phyloP scores from a whole-genome alignment of 108 stramenopile genomes.

The Hondaea fermentalgiana region DNA sequence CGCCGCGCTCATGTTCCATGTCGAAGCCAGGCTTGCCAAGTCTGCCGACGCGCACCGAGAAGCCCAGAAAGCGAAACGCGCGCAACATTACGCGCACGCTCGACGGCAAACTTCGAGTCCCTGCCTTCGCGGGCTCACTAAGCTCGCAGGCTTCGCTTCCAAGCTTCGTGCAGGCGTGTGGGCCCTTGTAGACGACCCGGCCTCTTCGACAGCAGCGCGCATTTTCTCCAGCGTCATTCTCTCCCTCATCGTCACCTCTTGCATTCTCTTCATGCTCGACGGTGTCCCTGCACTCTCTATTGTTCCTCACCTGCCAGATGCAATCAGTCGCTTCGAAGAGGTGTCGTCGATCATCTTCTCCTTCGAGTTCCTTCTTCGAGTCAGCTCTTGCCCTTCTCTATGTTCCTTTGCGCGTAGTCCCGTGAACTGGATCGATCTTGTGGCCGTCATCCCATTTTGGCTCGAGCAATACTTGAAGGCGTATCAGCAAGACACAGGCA shows the following conservation, averaged over 20 bases:
- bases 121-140: not conserved
- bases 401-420: not conserved
- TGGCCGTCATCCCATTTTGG: constrained; percentile 30
- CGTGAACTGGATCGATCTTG: constrained; percentile 27
- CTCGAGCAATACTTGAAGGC: not conserved
- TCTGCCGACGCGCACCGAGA: not conserved
- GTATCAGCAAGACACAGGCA: not conserved
- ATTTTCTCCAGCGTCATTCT: not conserved
- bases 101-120: not conserved
- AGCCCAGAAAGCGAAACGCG: not conserved
- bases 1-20: not conserved
- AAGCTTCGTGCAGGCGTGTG: not conserved
- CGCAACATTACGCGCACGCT: not conserved
- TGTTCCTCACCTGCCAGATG: not conserved
- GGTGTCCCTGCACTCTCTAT: not conserved
- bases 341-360: constrained; percentile 21
- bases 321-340: not conserved
- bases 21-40: not conserved
- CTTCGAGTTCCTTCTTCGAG: not conserved
- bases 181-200: not conserved
- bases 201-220: not conserved
- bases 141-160: too few species aligned
- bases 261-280: not conserved
- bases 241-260: not conserved
- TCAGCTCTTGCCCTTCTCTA: not conserved